These are phyloP conservation scores for Sutorius australiensis DNA, from an alignment of 768 basidiomycete genomes.

Conservation along the genomic window DNA sequence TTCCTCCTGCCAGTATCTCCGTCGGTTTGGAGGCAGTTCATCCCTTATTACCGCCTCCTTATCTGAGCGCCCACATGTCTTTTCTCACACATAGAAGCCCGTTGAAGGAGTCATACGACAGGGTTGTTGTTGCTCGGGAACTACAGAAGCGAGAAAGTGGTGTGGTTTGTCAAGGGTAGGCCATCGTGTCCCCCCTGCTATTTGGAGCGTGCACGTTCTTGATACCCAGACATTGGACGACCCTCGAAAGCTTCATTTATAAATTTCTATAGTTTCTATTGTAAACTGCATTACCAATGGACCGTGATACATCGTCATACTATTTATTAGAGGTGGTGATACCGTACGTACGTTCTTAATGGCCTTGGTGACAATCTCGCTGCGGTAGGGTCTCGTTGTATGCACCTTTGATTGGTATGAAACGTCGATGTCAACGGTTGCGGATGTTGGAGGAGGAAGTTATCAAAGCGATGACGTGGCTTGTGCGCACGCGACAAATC, in stretches of 20 bases:
- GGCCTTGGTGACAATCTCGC: background rate
- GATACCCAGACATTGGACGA: slow-evolving; percentile 22
- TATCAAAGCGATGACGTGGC: slow-evolving; percentile 20
- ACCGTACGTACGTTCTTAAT: slow-evolving; percentile 4
- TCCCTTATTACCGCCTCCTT: slow-evolving; percentile 68
- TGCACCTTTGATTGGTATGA: background rate
- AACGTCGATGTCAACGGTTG: background rate
- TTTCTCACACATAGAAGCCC: slow-evolving; percentile 63
- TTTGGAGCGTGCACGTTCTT: slow-evolving; percentile 5
- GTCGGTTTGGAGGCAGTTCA: slow-evolving; percentile 59
- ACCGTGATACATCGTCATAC: slow-evolving; percentile 11
- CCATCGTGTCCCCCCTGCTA: background rate
- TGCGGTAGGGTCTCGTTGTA: background rate
- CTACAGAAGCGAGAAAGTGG: slow-evolving; percentile 21
- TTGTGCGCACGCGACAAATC: slow-evolving; percentile 4
- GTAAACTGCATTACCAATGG: slow-evolving; percentile 20
- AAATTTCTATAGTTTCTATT: slow-evolving; percentile 25
- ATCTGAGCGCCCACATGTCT: slow-evolving; percentile 67
- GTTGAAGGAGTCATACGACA: slow-evolving; percentile 66
- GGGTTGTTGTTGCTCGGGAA: slow-evolving; percentile 57
- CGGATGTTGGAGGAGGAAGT: too few species aligned
- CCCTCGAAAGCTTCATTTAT: slow-evolving; percentile 20
- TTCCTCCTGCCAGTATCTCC: slow-evolving; percentile 59
- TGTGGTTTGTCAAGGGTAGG: background rate
- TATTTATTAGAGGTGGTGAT: slow-evolving; percentile 7